Evolutionary conservation across 768 basidiomycete species (phyloP).

Genomic region (Trametes cubensis): DNA sequence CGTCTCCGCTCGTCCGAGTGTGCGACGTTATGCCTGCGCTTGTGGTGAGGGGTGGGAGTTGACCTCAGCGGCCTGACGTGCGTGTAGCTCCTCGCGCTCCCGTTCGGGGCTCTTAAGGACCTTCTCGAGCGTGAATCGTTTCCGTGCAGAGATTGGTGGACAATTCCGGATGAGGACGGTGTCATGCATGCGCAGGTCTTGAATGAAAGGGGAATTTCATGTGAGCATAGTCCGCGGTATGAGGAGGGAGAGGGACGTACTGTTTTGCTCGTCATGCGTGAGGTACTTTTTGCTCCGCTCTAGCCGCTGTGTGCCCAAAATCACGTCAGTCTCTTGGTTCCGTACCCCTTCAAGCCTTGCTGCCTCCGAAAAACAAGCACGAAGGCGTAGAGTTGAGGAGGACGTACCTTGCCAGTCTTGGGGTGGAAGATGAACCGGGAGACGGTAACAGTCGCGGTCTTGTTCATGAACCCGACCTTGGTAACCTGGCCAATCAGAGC

Average conservation of each 20-base stretch:
- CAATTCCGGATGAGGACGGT: conserved; percentile 80
- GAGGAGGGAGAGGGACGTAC: conserved; percentile 46
- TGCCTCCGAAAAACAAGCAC: background rate
- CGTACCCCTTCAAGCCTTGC: background rate
- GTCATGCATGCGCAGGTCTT: conserved; percentile 70
- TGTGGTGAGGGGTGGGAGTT: background rate
- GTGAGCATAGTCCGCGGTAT: background rate
- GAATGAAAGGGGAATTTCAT: background rate
- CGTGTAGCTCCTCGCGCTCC: conserved; percentile 39
- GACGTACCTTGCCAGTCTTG: conserved; percentile 72
- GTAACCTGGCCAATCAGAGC: conserved; percentile 74
- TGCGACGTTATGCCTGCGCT: background rate
- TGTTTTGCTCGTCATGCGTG: conserved; percentile 71
- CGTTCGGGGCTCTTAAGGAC: conserved; percentile 70
- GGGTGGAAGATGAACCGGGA: conserved; percentile 73
- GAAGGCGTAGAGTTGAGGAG: background rate
- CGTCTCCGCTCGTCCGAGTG: background rate
- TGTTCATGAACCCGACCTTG: conserved; percentile 81
- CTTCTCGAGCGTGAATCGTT: conserved; percentile 72
- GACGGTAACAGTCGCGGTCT: conserved; percentile 84
- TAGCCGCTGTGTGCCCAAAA: conserved; percentile 51
- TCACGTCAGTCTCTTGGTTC: no score
- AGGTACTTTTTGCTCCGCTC: conserved; percentile 78
- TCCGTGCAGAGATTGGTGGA: conserved; percentile 76
- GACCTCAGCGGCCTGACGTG: conserved; percentile 20